Evolutionary conservation across 2,329 filamentous ascomycete genomes (phyloP).

Genomic region (Ceratocystis eucalypticola): DNA sequence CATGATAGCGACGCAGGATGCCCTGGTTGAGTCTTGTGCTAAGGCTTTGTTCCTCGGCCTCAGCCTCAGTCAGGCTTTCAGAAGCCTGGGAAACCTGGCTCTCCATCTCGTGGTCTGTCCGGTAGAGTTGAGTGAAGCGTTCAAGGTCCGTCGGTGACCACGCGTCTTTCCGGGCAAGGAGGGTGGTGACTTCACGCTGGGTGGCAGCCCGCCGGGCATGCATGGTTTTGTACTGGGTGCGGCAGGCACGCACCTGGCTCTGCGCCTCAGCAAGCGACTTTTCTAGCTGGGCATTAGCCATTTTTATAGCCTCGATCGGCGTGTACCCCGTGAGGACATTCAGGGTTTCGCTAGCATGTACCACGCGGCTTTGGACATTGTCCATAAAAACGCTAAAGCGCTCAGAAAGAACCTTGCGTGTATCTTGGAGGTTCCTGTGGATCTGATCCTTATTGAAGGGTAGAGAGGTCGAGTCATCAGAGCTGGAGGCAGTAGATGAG

Average conservation of each 20-base stretch:
- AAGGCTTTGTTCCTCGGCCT: constrained; percentile 67
- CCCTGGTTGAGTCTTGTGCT: constrained; percentile 62
- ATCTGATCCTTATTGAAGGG: constrained; percentile 27
- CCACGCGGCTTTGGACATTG: constrained; percentile 69
- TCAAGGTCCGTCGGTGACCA: constrained; percentile 83
- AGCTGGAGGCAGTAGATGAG: constrained; percentile 17
- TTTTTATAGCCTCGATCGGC: constrained; percentile 74
- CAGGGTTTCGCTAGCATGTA: constrained; percentile 73
- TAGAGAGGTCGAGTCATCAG: constrained; percentile 22
- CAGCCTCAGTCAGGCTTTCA: constrained; percentile 57
- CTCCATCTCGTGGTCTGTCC: constrained; percentile 86
- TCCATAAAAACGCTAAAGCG: constrained; percentile 67
- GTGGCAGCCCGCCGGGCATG: constrained; percentile 73
- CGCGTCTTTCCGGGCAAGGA: constrained; percentile 84
- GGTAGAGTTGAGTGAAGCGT: constrained; percentile 83
- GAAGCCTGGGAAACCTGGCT: constrained; percentile 63
- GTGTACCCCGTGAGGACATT: constrained; percentile 93
- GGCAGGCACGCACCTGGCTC: constrained; percentile 53
- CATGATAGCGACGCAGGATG: constrained; percentile 86
- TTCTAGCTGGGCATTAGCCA: constrained; percentile 58
- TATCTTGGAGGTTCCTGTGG: constrained; percentile 26
- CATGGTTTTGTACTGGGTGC: constrained; percentile 66
- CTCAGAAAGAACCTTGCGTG: constrained; percentile 24
- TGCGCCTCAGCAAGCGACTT: constrained; percentile 45
- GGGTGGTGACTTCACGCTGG: constrained; percentile 87